A percentile compares a stretch with the other conserved stretches of the same genome.
Conservation (phyloP, 2,329 filamentous ascomycete species). For the Passalora sequoiae region DNA sequence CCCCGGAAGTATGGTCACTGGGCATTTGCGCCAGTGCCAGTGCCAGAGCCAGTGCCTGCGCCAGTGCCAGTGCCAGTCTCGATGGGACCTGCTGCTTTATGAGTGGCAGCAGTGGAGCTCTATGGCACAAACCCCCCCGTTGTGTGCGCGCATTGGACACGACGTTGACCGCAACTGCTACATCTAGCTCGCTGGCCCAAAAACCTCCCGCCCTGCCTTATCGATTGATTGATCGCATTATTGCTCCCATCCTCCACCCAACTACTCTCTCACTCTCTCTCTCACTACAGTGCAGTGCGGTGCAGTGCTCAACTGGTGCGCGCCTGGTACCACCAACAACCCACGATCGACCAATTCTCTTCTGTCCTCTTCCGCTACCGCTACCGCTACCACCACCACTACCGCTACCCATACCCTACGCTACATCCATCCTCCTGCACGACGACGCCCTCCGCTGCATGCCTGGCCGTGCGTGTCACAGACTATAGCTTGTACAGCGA, state of each 20-base stretch:
- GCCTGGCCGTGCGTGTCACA: too few relatives aligned
- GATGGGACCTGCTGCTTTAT: too few relatives aligned
- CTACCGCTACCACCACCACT: too few relatives aligned
- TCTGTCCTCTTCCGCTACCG: too few relatives aligned
- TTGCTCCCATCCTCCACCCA: neutral
- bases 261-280: neutral
- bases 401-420: too few relatives aligned
- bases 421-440: slow-evolving; percentile 6
- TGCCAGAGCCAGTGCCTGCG: neutral
- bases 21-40: neutral
- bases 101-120: slow-evolving; percentile 1
- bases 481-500: slow-evolving; percentile 2
- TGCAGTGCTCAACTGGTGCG: too few relatives aligned
- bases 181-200: slow-evolving; percentile 2
- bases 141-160: neutral
- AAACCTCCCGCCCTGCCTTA: neutral
- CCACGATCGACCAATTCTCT: too few relatives aligned
- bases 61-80: neutral
- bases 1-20: slow-evolving; percentile 15
- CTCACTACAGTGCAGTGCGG: too few relatives aligned
- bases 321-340: too few relatives aligned
- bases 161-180: slow-evolving; percentile 14
- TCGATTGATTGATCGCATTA: neutral
- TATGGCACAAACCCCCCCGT: neutral
- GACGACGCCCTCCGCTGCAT: slow-evolving; percentile 5